Evolutionary conservation across 345 rosid species (phyloP), one percentile per base, ranked within the genome.

Genomic region (Brassica nigra): DNA sequence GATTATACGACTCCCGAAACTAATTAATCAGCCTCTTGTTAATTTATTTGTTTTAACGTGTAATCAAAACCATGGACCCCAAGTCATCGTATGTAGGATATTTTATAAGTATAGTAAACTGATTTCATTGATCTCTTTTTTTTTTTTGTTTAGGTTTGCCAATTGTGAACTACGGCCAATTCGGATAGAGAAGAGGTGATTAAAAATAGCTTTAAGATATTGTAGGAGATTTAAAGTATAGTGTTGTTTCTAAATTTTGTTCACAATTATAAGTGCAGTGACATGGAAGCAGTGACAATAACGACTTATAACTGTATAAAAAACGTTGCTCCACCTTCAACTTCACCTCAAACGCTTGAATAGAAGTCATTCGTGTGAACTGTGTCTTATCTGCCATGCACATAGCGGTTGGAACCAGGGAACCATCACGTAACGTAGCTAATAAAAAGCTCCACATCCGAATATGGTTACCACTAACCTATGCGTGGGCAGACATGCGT

Each of bases 81-180:
- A 20, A 49, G 23, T 33, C 55, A 12, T 18, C 28, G 63, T 58
- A 10, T 2, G 1, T 7, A 11, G 2, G 27, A 42, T 62, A n/a
- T 2, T 27, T 62, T 23, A 5, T 49, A 49, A 49, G 54, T 47
- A 47, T 12, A 47, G 1, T n/a, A 1, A 49, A 64, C n/a, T 55
- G 18, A 55, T 36, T 75, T 4, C 2, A 27, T 2, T n/a, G 6
- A 55, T 37, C 20, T 23, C 0, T n/a, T 8, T 23, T 18, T 16
- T 33, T 63, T 16, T 37, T 18, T 18, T 18, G 64, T 79, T 23
- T 62, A 79, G 82, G 78, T 79, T 79, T 79, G 75, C 12, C 4
- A 79, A 79, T 62, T 74, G 82, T 68, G 82, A 79, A 79, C 70
- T 79, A 42, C 75, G 82, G 33, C 49, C 82, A 1, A 68, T 79